phyloP scores from a whole-genome alignment of 1,284 basidiomycete genomes.

The Cryptococcus depauperatus region DNA sequence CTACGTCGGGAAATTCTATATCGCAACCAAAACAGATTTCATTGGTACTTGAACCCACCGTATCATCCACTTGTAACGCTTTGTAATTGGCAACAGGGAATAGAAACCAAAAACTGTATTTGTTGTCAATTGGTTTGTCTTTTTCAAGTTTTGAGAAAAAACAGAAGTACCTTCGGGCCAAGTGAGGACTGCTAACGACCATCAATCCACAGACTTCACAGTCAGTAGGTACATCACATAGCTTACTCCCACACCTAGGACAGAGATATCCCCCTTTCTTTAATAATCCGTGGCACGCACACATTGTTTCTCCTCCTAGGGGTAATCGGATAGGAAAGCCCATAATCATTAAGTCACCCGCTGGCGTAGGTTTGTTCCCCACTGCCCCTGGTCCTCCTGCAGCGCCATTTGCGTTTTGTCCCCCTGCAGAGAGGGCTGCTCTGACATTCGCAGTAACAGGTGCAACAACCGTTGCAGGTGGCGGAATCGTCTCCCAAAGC shows the following conservation, averaged over 20 bases:
- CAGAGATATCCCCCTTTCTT: constrained; percentile 88
- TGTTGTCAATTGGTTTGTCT: constrained; percentile 1
- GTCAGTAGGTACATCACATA: constrained; percentile 97
- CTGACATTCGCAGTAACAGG: constrained; percentile 30
- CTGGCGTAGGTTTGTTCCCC: constrained; percentile 48
- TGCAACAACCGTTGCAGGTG: constrained; percentile 65
- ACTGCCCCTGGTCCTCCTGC: constrained; percentile 23
- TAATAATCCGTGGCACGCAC: constrained; percentile 86
- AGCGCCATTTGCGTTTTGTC: constrained; percentile 10
- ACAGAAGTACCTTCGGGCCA: constrained; percentile 76
- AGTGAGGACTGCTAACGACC: constrained; percentile 94
- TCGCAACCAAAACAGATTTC: constrained; percentile 63
- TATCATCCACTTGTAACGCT: constrained; percentile 16
- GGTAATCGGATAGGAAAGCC: constrained; percentile 92
- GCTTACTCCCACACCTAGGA: constrained; percentile 81
- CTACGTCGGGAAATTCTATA: constrained; percentile 51
- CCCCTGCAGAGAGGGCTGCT: constrained; percentile 50
- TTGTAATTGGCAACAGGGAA: constrained; percentile 36
- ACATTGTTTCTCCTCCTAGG: constrained; percentile 71
- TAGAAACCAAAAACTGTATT: constrained; percentile 40
- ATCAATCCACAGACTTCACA: constrained; percentile 95
- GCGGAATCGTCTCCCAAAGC: constrained; percentile 90
- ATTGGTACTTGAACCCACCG: constrained; percentile 40
- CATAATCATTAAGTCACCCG: constrained; percentile 95
- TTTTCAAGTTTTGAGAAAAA: constrained; percentile 9